Evolutionary conservation across 2,329 filamentous ascomycete species (phyloP), one percentile per base, ranked within the genome.

Genomic region (Xylaria sp.): DNA sequence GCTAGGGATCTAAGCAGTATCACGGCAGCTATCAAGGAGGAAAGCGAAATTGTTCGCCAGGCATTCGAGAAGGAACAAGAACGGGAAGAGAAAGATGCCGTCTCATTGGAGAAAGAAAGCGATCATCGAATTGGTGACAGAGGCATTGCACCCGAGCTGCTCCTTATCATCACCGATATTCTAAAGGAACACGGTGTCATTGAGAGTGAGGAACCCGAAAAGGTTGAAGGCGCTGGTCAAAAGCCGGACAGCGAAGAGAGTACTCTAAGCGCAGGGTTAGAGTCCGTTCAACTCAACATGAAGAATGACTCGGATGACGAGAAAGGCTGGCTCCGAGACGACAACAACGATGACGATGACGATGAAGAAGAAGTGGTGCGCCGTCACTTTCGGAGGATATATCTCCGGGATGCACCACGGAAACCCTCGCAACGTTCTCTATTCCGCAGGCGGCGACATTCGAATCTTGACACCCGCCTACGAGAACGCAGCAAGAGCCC

Each of bases 1-100:
- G n/a, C 9, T 19, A 52, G n/a, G 47, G 47, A 59, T 21, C 47
- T 59, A 31, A n/a, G 11, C 47, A 33, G 31, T 1, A 52, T 59
- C 25, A 21, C 14, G 4, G 17, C 19, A 3, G 31, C 23, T 1
- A 46, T 19, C 7, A 21, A 52, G 19, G 31, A 40, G 40, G 8
- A 45, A 11, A 19, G 52, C 1, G 19, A 38, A 23, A 3, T 31
- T 2, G 4, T 38, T 45, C 43, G 23, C 7, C 35, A n/a, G 25
- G 14, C 35, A 14, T 45, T 17, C 12, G n/a, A n/a, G n/a, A n/a
- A n/a, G n/a, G n/a, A n/a, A n/a, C n/a, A n/a, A n/a, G n/a, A n/a
- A n/a, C n/a, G n/a, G n/a, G n/a, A n/a, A n/a, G n/a, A n/a, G n/a
- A n/a, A n/a, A n/a, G n/a, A n/a, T n/a, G n/a, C n/a, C n/a, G n/a